Conservation (phyloP, 805 yeast species). For the Wickerhamiella qilinensis region DNA sequence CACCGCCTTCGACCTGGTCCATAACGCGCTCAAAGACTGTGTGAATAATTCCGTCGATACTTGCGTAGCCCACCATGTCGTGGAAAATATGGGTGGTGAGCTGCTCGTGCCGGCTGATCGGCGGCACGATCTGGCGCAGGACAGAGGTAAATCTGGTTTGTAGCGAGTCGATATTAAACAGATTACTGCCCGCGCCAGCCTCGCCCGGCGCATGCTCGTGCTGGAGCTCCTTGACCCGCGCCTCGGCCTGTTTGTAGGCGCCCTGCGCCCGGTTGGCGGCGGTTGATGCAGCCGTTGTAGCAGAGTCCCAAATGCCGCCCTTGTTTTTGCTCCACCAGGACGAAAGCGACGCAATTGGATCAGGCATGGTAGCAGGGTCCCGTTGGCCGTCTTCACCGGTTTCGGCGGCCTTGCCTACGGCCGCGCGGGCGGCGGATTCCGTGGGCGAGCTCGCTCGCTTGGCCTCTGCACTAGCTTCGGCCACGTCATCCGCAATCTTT, state of each 20-base stretch:
- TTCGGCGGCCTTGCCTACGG: slow-evolving; percentile 1
- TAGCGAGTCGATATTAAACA: slow-evolving; percentile 12
- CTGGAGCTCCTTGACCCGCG: slow-evolving; percentile 24
- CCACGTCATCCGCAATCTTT: neutral
- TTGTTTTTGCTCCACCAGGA: slow-evolving; percentile 25
- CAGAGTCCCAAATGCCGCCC: slow-evolving; percentile 26
- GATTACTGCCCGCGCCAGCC: slow-evolving; percentile 16
- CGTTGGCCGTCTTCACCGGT: neutral
- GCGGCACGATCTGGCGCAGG: slow-evolving; percentile 28
- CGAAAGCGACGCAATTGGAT: slow-evolving; percentile 20
- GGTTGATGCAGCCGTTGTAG: slow-evolving; percentile 17
- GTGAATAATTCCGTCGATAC: slow-evolving; percentile 33
- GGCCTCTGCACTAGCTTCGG: slow-evolving; percentile 2
- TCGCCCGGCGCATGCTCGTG: slow-evolving; percentile 12
- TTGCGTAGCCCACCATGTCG: slow-evolving; percentile 30
- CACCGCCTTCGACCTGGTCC: slow-evolving; percentile 59
- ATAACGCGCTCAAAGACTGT: slow-evolving; percentile 39
- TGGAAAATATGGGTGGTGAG: slow-evolving; percentile 28
- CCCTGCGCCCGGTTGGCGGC: slow-evolving; percentile 8
- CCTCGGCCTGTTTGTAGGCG: slow-evolving; percentile 29
- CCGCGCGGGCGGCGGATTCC: neutral
- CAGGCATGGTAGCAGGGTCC: slow-evolving; percentile 8
- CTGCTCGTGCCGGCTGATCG: slow-evolving; percentile 29
- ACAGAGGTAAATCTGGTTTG: slow-evolving; percentile 25
- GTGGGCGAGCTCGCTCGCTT: neutral